These are phyloP conservation scores for Fraxinus americana DNA, from an alignment of 257 asterid genomes.

Conservation along the genomic window DNA sequence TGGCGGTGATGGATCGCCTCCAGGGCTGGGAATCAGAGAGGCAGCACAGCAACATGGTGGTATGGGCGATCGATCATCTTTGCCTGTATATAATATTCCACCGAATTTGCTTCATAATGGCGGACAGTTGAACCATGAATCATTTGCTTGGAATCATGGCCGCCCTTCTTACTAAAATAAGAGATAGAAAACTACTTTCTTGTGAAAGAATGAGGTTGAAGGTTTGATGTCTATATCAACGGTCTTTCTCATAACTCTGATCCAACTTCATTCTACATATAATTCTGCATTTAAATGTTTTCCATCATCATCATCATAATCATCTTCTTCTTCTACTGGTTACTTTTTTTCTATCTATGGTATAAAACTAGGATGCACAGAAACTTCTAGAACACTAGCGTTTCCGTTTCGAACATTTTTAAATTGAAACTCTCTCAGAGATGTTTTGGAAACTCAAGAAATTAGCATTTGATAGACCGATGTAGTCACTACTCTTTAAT, in stretches of 20 bases:
- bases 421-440: too few species aligned
- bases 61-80: constrained; percentile 39
- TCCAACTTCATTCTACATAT: background rate
- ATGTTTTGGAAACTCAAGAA: too few species aligned
- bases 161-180: constrained; percentile 45
- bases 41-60: constrained; percentile 37
- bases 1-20: constrained; percentile 36
- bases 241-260: background rate
- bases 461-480: too few species aligned
- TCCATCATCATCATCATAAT: background rate
- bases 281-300: background rate
- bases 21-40: constrained; percentile 34
- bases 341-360: background rate
- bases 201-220: background rate
- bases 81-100: constrained; percentile 38
- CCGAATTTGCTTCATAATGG: constrained; percentile 47
- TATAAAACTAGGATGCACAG: background rate
- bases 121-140: constrained; percentile 53
- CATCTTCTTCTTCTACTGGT: background rate
- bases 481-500: too few species aligned
- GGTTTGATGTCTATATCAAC: background rate
- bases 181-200: constrained; percentile 12
- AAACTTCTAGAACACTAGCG: too few species aligned
- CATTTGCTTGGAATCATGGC: constrained; percentile 60
- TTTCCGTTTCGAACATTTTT: background rate